These are phyloP conservation scores for Paramecium bursaria DNA, from an alignment of 73 alveolate genomes.

Conservation along the genomic window DNA sequence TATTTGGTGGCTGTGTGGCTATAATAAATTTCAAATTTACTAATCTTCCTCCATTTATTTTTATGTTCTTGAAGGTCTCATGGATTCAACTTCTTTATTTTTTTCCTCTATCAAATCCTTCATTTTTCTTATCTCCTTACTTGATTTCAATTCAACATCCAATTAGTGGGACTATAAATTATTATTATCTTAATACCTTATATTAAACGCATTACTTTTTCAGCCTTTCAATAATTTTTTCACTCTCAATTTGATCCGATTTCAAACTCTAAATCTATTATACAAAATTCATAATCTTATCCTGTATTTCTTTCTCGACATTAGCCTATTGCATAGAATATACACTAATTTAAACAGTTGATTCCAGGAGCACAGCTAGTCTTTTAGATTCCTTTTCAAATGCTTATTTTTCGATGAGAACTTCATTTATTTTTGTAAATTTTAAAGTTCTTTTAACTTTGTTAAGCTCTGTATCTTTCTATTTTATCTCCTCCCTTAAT, in stretches of 20 bases:
- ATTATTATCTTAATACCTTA: neutral
- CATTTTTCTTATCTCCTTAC: constrained; percentile 8
- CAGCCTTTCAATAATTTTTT: constrained; percentile 13
- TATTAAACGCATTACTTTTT: constrained; percentile 28
- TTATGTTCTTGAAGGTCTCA: neutral
- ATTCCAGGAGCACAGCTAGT: neutral
- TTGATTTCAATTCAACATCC: neutral
- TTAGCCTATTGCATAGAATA: constrained; percentile 10
- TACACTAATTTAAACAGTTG: constrained; percentile 25
- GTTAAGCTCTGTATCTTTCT: constrained; percentile 5
- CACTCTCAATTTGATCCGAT: neutral
- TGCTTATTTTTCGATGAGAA: constrained; percentile 1
- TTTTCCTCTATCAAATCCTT: neutral
- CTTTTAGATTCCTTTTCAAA: constrained; percentile 33
- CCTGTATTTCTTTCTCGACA: constrained; percentile 28
- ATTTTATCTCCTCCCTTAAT: neutral
- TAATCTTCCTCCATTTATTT: constrained; percentile 16
- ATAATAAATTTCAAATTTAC: neutral
- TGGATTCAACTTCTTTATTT: constrained; percentile 6
- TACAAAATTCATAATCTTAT: neutral
- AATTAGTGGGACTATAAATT: neutral
- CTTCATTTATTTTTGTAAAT: constrained; percentile 17
- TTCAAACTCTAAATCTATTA: neutral
- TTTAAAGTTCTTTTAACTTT: neutral
- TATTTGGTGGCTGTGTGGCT: neutral